phyloP scores from a whole-genome alignment of 371 early-diverging fungal species.

The Synchytrium microbalum region DNA sequence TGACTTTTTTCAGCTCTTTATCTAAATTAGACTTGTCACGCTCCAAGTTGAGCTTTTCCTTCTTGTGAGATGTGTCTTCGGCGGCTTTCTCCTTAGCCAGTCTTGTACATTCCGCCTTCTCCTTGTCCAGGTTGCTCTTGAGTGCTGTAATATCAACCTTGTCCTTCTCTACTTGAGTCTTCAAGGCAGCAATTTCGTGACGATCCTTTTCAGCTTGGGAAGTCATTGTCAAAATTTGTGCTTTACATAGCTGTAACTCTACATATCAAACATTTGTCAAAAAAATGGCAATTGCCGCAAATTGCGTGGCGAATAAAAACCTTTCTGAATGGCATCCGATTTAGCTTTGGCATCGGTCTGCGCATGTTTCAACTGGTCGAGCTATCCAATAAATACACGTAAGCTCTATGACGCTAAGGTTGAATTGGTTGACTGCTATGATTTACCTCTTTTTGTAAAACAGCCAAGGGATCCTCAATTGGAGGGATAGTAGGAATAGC shows the following conservation, averaged over 20 bases:
- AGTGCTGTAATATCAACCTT: neutral
- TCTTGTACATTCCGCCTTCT: neutral
- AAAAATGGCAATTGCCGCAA: too few species aligned
- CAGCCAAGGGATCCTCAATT: too few species aligned
- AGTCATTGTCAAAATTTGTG: neutral
- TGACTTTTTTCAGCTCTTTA: slow-evolving; percentile 20
- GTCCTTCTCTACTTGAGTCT: neutral
- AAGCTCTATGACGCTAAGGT: too few species aligned
- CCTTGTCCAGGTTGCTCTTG: neutral
- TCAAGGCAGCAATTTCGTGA: neutral
- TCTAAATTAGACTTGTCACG: slow-evolving; percentile 12
- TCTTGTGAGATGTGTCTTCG: neutral
- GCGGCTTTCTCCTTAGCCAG: neutral
- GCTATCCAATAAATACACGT: too few species aligned
- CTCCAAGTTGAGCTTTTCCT: neutral
- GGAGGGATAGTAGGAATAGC: too few species aligned
- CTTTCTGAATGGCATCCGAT: neutral
- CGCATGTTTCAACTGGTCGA: neutral
- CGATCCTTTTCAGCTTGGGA: neutral
- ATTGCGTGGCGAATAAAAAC: neutral
- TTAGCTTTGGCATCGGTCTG: neutral
- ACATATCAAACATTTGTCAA: too few species aligned
- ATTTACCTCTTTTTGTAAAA: too few species aligned
- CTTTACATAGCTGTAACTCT: neutral
- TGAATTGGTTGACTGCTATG: too few species aligned